Evolutionary conservation across 2,329 filamentous ascomycete genomes (phyloP), one percentile per base, ranked within the genome.

Genomic region (Cadophora luteo-olivacea): DNA sequence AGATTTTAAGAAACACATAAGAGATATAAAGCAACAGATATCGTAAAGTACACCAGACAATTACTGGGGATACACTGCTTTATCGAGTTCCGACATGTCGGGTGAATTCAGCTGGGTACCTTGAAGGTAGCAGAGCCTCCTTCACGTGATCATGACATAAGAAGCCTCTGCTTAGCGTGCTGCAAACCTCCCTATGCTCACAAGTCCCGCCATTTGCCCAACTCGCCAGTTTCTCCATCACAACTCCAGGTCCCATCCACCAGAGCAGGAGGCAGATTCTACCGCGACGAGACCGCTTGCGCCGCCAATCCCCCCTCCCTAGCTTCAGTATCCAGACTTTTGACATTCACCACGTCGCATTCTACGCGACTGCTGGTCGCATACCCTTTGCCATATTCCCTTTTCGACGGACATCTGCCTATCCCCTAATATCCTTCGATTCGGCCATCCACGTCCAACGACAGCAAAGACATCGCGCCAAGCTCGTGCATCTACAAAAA

Each of bases 401-500:
- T 55, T 32, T 25, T 6, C 25, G 9, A 41, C 55, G 24, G 49
- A 52, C 57, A 51, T 29, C 64, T 41, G 29, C 45, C 24, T 55
- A 55, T 63, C 41, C 38, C 32, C 48, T 29, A 66, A 41, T 64
- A 38, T 24, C 62, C 62, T 38, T 54, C 66, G 54, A 69, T 69
- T 72, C 67, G 45, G 58, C 55, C 67, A 69, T 69, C 73, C 67
- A 66, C 65, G 65, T 48, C 67, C 54, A 41, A 68, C n/a, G 66
- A 68, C 63, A 22, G 45, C 41, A 64, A 54, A 54, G 62, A 72
- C 70, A 70, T 76, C 76, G 76, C 77, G 76, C 76, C 75, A 77
- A 77, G 73, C 71, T 68, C 64, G 58, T 74, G 68, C 71, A 75
- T 74, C 72, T 74, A 69, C 67, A 72, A 74, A 76, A 77, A 72